Percentiles rank a stretch among this genome's conserved stretches.
phyloP scores from a whole-genome alignment of 768 basidiomycete genomes.

The Cystofilobasidium capitatum region DNA sequence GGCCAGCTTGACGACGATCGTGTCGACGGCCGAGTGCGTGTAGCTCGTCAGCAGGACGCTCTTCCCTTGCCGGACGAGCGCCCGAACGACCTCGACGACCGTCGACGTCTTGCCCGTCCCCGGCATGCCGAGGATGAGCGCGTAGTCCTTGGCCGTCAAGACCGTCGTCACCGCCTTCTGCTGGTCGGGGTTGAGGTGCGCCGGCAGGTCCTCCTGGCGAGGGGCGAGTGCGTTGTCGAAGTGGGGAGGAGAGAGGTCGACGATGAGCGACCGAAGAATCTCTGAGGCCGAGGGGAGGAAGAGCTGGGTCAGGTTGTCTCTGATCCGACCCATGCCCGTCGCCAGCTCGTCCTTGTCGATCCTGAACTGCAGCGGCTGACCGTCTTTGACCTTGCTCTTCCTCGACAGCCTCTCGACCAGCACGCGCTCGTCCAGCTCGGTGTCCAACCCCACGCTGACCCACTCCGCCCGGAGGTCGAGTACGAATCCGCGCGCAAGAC shows the following conservation, averaged over 20 bases:
- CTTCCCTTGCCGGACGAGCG: slow-evolving; percentile 69
- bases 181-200: slow-evolving; percentile 62
- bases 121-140: slow-evolving; percentile 91
- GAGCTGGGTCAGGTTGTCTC: slow-evolving; percentile 78
- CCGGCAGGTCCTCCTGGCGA: slow-evolving; percentile 32
- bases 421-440: slow-evolving; percentile 51
- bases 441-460: slow-evolving; percentile 74
- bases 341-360: slow-evolving; percentile 90
- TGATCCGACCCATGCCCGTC: slow-evolving; percentile 73
- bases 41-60: slow-evolving; percentile 81
- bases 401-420: slow-evolving; percentile 38
- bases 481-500: slow-evolving; percentile 74
- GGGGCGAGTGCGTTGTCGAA: slow-evolving; percentile 46
- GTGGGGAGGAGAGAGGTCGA: slow-evolving; percentile 62
- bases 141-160: slow-evolving; percentile 73
- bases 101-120: slow-evolving; percentile 97
- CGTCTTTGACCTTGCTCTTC: slow-evolving; percentile 4
- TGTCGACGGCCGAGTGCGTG: slow-evolving; percentile 97
- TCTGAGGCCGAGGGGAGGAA: slow-evolving; percentile 50
- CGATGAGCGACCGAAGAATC: slow-evolving; percentile 60
- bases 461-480: slow-evolving; percentile 55
- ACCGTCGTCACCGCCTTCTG: slow-evolving; percentile 60
- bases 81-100: slow-evolving; percentile 74
- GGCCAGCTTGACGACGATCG: slow-evolving; percentile 82
- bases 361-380: slow-evolving; percentile 49